Conservation (phyloP, 2,329 filamentous ascomycete species). For the Ophiocordyceps camponoti-rufipedis region DNA sequence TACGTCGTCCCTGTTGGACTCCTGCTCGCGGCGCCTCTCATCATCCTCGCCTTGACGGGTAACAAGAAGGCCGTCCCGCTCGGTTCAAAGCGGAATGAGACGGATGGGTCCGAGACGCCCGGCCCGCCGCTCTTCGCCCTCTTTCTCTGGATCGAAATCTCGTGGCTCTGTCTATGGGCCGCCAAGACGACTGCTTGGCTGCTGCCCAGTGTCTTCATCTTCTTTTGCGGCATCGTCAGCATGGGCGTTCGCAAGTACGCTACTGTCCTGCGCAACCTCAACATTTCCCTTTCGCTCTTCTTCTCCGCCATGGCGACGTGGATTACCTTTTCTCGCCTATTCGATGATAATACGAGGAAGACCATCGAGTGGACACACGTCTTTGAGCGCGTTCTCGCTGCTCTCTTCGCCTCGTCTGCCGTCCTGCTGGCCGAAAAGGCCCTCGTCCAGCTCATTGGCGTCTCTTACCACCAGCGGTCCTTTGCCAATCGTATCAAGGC, state of each 20-base stretch:
- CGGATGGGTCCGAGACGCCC: neutral
- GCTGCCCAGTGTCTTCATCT: slow-evolving; percentile 45
- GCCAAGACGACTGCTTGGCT: slow-evolving; percentile 46
- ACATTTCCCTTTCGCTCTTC: slow-evolving; percentile 49
- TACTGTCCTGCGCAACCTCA: slow-evolving; percentile 42
- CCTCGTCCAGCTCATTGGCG: slow-evolving; percentile 66
- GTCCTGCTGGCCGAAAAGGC: slow-evolving; percentile 62
- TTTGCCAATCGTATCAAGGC: slow-evolving; percentile 72
- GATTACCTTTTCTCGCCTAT: slow-evolving; percentile 42
- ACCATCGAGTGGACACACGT: slow-evolving; percentile 33
- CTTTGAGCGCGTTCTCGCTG: slow-evolving; percentile 46
- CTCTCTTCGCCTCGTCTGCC: slow-evolving; percentile 47
- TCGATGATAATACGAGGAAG: slow-evolving; percentile 13
- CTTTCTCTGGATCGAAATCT: slow-evolving; percentile 51
- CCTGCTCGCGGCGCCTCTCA: slow-evolving; percentile 41
- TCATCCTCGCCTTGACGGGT: slow-evolving; percentile 30
- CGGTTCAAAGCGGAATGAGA: slow-evolving; percentile 11
- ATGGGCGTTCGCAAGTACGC: slow-evolving; percentile 55
- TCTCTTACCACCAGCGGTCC: slow-evolving; percentile 71
- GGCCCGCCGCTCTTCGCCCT: slow-evolving; percentile 38
- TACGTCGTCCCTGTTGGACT: slow-evolving; percentile 48
- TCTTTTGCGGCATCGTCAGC: slow-evolving; percentile 50
- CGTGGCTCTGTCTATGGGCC: slow-evolving; percentile 50
- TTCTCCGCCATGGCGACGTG: slow-evolving; percentile 48
- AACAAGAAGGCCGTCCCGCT: slow-evolving; percentile 18